phyloP scores from a whole-genome alignment of 495 filamentous ascomycete genomes.

The Glarea lozoyensis region DNA sequence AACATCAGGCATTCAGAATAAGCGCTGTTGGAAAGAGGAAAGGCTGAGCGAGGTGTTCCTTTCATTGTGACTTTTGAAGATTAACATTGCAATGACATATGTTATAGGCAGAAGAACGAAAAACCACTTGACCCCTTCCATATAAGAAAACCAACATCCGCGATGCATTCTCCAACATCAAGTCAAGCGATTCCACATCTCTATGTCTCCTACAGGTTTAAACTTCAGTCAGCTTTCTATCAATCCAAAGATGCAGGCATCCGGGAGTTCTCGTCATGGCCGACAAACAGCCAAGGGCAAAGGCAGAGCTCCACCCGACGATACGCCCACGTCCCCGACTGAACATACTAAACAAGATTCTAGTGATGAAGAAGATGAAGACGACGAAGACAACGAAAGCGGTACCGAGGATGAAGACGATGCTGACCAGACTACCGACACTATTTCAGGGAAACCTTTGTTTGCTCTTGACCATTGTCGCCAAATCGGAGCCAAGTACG shows the following conservation, averaged over 20 bases:
- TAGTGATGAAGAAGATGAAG: slow-evolving; percentile 1
- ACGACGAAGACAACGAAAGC: slow-evolving; percentile 3
- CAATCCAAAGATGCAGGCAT: slow-evolving; percentile 11
- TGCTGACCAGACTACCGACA: slow-evolving; percentile 4
- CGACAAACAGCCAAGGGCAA: slow-evolving; percentile 8
- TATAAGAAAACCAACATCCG: slow-evolving; percentile 14
- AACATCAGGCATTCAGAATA: slow-evolving; percentile 4
- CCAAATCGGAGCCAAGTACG: slow-evolving; percentile 10
- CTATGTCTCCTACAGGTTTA: slow-evolving; percentile 19
- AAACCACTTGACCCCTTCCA: slow-evolving; percentile 5
- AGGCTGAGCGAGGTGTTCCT: slow-evolving; percentile 14
- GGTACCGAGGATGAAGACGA: slow-evolving; percentile 3
- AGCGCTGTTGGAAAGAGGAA: slow-evolving; percentile 9
- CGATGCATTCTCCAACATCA: slow-evolving; percentile 19
- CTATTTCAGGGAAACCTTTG: slow-evolving; percentile 3
- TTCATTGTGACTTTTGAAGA: slow-evolving; percentile 11
- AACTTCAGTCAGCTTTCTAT: slow-evolving; percentile 23
- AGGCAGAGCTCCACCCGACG: slow-evolving; percentile 11
- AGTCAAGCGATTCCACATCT: slow-evolving; percentile 21
- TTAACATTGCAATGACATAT: too few species aligned
- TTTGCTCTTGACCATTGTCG: slow-evolving; percentile 19
- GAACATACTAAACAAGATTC: slow-evolving; percentile 4
- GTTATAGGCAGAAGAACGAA: slow-evolving; percentile 10
- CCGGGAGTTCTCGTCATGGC: slow-evolving; percentile 6
- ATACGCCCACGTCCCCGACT: slow-evolving; percentile 3